Evolutionary conservation across 495 filamentous ascomycete species (phyloP).

Genomic region (Penicillium riverlandense): DNA sequence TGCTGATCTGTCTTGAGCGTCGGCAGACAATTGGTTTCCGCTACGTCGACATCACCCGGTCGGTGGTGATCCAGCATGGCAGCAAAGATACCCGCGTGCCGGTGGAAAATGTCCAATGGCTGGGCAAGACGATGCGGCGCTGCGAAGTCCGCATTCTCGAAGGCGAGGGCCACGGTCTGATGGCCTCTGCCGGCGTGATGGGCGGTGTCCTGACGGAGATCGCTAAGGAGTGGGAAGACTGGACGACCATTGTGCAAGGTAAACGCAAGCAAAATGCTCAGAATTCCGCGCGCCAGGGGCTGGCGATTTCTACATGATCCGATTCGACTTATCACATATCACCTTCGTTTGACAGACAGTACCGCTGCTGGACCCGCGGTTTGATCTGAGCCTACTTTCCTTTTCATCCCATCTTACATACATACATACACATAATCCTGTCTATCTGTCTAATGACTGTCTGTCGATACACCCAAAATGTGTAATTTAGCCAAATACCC

Average conservation of each 20-base stretch:
- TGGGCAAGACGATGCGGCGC: conserved; percentile 85
- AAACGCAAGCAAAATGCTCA: conserved; percentile 28
- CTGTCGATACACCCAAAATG: too few relatives aligned
- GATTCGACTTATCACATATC: too few relatives aligned
- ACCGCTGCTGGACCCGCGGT: too few relatives aligned
- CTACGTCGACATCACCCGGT: conserved; percentile 89
- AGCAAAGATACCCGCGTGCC: conserved; percentile 87
- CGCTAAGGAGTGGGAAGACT: conserved; percentile 90
- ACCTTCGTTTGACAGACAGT: too few relatives aligned
- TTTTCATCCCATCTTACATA: too few relatives aligned
- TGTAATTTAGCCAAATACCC: too few relatives aligned
- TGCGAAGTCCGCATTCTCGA: conserved; percentile 89
- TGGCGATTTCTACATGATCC: too few relatives aligned
- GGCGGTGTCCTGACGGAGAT: conserved; percentile 88
- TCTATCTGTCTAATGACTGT: too few relatives aligned
- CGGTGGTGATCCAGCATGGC: conserved; percentile 90
- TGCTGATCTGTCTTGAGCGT: conserved; percentile 88
- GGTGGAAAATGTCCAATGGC: conserved; percentile 90
- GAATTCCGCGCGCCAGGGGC: not conserved
- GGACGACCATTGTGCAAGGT: conserved; percentile 59
- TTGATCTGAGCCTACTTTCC: too few relatives aligned
- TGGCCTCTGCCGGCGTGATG: conserved; percentile 94
- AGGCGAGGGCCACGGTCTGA: conserved; percentile 90
- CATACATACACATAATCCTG: too few relatives aligned
- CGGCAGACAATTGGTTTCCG: conserved; percentile 90